Evolutionary conservation across 2,329 filamentous ascomycete genomes (phyloP), one percentile per base, ranked within the genome.

Genomic region (Metarhizium anisopliae): DNA sequence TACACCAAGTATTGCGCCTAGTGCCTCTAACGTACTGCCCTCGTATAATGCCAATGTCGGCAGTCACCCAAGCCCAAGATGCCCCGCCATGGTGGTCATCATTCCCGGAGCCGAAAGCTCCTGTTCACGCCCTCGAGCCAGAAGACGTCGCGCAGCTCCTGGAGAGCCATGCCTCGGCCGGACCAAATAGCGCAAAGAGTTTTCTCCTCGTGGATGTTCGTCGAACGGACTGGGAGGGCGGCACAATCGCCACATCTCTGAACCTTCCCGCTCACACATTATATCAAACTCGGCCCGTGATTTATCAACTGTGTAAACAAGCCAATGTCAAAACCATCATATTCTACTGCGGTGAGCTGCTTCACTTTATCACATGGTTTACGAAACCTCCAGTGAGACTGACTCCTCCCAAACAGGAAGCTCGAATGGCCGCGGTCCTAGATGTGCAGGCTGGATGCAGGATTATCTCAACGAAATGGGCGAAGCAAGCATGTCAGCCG

Each of bases 191-290:
- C 1, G 61, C 63, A 0, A 64, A 67, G 30, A 65, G 71, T 7
- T 77, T 78, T 50, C 64, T 80, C 18, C 66, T 81, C 3, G 74
- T 82, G 13, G 79, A 82, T 61, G 74, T 82, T n/a, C 74, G 79
- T 18, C 71, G 78, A 30, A 73, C 68, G 3, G 80, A 83, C 60
- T 78, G 76, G 70, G 74, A 76, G 63, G 84, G 84, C 30, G 84
- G 83, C 45, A 85, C 82, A 0, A 79, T 87, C 55, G 69, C 70
- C 8, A 77, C 75, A 2, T 83, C 82, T 1, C 71, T 86, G 59
- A 82, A 83, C 59, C 68, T 83, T 14, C 79, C 80, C 0, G 79
- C 80, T 8, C 79, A 83, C 54, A 76, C 72, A 13, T 72, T 83
- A 43, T 80, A 79, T 54, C 75, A 76, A 53, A 77, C 76, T 3